These are phyloP conservation scores for Gastrolobium bilobum DNA, from an alignment of 306 rosid genomes.

Conservation along the genomic window DNA sequence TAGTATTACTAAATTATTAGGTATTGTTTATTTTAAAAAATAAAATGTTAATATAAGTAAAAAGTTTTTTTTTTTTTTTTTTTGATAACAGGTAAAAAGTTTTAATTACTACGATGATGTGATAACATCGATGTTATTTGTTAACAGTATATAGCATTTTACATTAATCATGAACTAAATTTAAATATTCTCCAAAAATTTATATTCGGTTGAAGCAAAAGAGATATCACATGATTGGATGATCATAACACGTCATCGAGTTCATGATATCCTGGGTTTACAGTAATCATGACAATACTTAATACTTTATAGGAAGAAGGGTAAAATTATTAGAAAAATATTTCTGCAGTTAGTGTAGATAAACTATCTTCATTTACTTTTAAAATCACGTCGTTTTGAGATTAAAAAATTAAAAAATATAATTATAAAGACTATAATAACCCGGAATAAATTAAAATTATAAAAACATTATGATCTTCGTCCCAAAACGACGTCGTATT, in stretches of 20 bases:
- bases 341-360: too few relatives aligned
- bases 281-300: background rate
- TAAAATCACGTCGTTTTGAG: too few relatives aligned
- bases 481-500: too few relatives aligned
- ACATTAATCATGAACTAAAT: background rate
- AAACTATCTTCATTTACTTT: too few relatives aligned
- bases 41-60: background rate
- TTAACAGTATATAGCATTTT: too few relatives aligned
- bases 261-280: background rate
- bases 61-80: too few relatives aligned
- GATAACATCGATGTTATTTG: too few relatives aligned
- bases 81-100: too few relatives aligned
- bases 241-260: slow-evolving; percentile 10
- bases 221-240: slow-evolving; percentile 36
- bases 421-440: too few relatives aligned
- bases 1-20: background rate
- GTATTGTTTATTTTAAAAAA: background rate
- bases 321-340: background rate
- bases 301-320: background rate
- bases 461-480: too few relatives aligned
- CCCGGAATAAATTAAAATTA: too few relatives aligned
- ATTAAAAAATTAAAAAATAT: too few relatives aligned
- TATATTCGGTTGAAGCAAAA: background rate
- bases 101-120: background rate
- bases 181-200: background rate